Base-by-base conservation (phyloP, 129 eudicot species). In the Lactuca sativa region DNA sequence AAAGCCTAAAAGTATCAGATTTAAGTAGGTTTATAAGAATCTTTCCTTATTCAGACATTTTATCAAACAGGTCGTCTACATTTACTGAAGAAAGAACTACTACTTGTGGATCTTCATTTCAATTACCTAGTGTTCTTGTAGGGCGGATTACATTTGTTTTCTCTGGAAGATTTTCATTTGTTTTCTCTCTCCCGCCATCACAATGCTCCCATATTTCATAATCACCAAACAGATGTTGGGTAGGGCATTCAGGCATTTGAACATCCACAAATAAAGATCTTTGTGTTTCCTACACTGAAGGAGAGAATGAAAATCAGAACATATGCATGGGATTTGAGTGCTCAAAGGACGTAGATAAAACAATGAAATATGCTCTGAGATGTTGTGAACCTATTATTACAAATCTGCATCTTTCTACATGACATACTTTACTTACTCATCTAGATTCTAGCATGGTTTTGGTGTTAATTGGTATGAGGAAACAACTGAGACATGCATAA, bases 181-280 rank as follows among this genome's bases (percentile, higher is more conserved):
- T 79, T 25, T 25, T 25, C 30, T 25, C 2, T 25, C 30, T 25
- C 30, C 30, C 2, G 30, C 30, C 30, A 25, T 2, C 30, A 25
- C 2, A 25, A 25, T 25, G 30, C 30, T 25, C 30, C 30, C 30
- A 25, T 25, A 25, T 25, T 25, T 25, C 30, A 25, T 25, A 0
- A 25, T 25, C 30, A 0, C 30, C 30, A 25, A 25, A 25, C 30
- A 25, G 30, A 25, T 25, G 30, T 25, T 25, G 30, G 30, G 30
- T 25, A 25, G 30, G 30, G 30, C 99, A 56, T 82, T 90, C 0
- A 97, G 99, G 83, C 97, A 93, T 83, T 90, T 93, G 30, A 90
- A 92, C 99, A 93, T 86, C 99, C 99, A 93, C 14, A 93, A 61
- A 76, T 90, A 93, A 71, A 93, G 97, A 69, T 93, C 99, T 72